A percentile compares a stretch with the other conserved stretches of the same genome.
Conservation (phyloP, 176 grass and related monocot species). For the Neostapfia colusana region DNA sequence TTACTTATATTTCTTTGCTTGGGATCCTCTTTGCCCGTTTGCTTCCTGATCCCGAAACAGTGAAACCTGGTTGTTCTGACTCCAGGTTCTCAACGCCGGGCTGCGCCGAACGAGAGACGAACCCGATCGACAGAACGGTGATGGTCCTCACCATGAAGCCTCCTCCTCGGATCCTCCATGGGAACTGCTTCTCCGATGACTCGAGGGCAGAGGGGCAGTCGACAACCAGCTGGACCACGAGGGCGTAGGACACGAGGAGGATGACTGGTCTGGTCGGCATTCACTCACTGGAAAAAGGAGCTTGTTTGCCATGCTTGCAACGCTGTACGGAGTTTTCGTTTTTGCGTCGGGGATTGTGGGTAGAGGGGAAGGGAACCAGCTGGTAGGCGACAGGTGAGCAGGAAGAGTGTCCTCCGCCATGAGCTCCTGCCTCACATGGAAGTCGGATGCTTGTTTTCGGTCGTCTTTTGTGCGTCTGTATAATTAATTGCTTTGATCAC, state of each 20-base stretch:
- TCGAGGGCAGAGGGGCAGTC: background rate
- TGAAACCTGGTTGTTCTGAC: constrained; percentile 1
- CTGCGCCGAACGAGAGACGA: constrained; percentile 41
- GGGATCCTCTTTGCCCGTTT: background rate
- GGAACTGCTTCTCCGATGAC: background rate
- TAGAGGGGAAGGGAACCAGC: background rate
- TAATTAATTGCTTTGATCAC: constrained; percentile 5
- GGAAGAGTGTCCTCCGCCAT: background rate
- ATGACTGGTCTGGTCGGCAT: background rate
- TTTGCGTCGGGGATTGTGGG: background rate
- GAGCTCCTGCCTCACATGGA: background rate
- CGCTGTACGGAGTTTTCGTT: background rate
- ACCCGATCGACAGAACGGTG: constrained; percentile 68
- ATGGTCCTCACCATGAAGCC: constrained; percentile 47
- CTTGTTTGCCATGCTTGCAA: background rate
- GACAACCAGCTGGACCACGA: background rate
- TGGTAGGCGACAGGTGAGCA: background rate
- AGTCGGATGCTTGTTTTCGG: background rate
- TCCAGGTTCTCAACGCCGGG: constrained; percentile 36
- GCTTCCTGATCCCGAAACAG: background rate
- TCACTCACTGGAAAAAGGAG: background rate
- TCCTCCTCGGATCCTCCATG: background rate
- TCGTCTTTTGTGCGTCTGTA: background rate
- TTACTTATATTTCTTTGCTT: background rate
- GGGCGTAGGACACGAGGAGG: background rate